A percentile compares a stretch with the other conserved stretches of the same genome.
These are phyloP conservation scores for Populus deltoides DNA, from an alignment of 345 rosid genomes.

Conservation along the genomic window DNA sequence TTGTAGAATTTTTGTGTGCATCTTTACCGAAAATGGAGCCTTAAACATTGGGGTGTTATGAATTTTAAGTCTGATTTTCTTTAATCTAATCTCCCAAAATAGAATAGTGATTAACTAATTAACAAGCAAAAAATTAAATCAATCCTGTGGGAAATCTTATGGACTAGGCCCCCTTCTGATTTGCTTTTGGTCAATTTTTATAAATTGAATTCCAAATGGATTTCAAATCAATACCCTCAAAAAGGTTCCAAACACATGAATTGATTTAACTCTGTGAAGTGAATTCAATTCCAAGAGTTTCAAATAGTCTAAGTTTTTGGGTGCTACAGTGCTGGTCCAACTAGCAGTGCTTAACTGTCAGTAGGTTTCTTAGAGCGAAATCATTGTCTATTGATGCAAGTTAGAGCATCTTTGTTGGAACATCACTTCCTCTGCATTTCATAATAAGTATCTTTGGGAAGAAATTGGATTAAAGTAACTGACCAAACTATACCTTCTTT, in stretches of 20 bases:
- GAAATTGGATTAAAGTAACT: background rate
- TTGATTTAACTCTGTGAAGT: background rate
- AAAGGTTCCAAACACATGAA: background rate
- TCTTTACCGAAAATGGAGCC: background rate
- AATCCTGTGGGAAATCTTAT: background rate
- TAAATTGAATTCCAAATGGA: background rate
- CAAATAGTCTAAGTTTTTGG: background rate
- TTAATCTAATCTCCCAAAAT: background rate
- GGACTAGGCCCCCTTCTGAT: background rate
- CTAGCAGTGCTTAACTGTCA: background rate
- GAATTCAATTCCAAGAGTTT: too few species aligned
- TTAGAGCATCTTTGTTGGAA: background rate
- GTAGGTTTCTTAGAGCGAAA: background rate
- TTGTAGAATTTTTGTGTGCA: constrained; percentile 7
- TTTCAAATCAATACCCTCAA: background rate
- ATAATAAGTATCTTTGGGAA: background rate
- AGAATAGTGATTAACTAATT: background rate
- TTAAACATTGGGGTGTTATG: background rate
- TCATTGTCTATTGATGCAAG: background rate
- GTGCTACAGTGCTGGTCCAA: background rate
- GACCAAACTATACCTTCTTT: constrained; percentile 24
- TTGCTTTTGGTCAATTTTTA: background rate
- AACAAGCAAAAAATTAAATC: background rate
- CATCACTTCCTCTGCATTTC: background rate
- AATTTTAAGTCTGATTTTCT: constrained; percentile 6